Base-by-base conservation (phyloP, 169 alveolate species). In the Plasmodium chabaudi region DNA sequence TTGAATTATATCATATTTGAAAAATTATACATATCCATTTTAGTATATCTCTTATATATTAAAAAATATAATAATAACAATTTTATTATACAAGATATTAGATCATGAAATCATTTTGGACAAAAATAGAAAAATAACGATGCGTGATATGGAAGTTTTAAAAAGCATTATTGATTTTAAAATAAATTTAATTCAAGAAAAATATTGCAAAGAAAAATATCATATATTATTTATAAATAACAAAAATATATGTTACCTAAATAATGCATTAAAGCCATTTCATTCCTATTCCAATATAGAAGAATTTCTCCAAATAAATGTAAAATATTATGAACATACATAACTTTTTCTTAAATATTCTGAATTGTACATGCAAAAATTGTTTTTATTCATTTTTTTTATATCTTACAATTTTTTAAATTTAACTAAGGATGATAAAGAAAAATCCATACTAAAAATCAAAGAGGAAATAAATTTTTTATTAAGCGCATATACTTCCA, bases 201-300 rank as follows among this genome's bases (percentile, higher is more conserved):
- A 79, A 47, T 79, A 79, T 13, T 65, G 39, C 9, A 79, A 67
- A 34, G 89, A 79, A 79, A 79, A 79, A 34, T 49, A 79, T 25
- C 60, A 79, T 17, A 55, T 79, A 25, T 59, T 79, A 59, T 79
- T 79, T 55, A 79, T 79, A 17, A 79, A 79, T 47, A 79, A 79
- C 89, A 79, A 79, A 47, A 79, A 79, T 61, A 19, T 79, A 46
- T 65, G 60, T 15, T 79, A 79, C 59, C 9, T 79, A 70, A 79
- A 61, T 42, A 82, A 79, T 2, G 82, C 56, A 17, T 23, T 79
- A 47, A 65, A 71, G 49, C 89, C 89, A 19, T 55, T 65, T 53
- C 79, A 79, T 67, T 65, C 60, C 47, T 67, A 53, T 42, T 61
- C 15, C 65, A 74, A 74, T 55, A 10, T 59, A 42, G 67, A 74